These are phyloP conservation scores for Podila horticola DNA, from an alignment of 192 early-diverging fungal genomes.

Conservation along the genomic window DNA sequence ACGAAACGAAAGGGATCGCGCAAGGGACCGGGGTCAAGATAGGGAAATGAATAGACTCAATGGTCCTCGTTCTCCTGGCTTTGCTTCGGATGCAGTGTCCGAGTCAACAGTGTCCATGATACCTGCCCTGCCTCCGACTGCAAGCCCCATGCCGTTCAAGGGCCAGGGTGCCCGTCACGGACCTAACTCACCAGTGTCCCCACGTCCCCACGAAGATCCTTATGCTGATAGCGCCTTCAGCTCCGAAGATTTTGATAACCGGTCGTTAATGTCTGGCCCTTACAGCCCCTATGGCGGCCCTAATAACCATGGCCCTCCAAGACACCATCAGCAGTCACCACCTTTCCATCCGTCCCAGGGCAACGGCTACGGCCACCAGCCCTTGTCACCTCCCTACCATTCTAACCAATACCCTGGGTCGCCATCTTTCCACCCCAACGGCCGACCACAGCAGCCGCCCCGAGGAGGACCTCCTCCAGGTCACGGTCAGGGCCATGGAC, in stretches of 20 bases:
- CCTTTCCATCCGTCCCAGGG: constrained; percentile 3
- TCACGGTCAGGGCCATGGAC: neutral
- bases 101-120: constrained; percentile 40
- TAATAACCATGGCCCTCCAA: neutral
- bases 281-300: constrained; percentile 1
- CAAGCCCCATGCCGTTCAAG: constrained; percentile 4
- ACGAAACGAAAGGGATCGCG: constrained; percentile 3
- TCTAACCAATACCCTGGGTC: constrained; percentile 10
- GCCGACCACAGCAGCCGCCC: constrained; percentile 16
- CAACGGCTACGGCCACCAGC: neutral
- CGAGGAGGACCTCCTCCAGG: neutral
- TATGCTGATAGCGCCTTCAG: constrained; percentile 46
- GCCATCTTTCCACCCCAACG: constrained; percentile 9
- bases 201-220: constrained; percentile 9
- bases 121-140: constrained; percentile 16
- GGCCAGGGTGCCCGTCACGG: constrained; percentile 4
- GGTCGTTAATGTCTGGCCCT: constrained; percentile 15
- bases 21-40: neutral
- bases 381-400: neutral
- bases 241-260: constrained; percentile 25
- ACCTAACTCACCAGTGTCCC: neutral
- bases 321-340: neutral
- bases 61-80: constrained; percentile 6
- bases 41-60: neutral
- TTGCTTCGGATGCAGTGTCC: constrained; percentile 15